Percentiles rank a stretch among this genome's conserved stretches.
Evolutionary conservation across 1,284 basidiomycete genomes (phyloP).

Genomic region (Moniliophthora roreri): DNA sequence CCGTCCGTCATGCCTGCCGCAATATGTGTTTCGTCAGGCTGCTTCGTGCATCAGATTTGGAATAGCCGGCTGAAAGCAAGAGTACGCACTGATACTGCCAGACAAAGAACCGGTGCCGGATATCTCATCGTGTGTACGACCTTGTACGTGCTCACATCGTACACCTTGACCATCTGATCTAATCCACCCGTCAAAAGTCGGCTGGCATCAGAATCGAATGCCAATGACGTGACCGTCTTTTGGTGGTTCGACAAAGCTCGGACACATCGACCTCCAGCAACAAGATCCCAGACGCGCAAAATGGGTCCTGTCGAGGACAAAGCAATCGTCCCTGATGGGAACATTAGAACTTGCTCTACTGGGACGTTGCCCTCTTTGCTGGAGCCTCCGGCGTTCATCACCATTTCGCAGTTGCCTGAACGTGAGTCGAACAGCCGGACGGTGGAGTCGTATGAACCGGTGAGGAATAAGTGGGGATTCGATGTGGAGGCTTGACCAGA

Average conservation of each 20-base stretch:
- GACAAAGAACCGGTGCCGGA: constrained; percentile 86
- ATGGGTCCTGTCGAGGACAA: constrained; percentile 92
- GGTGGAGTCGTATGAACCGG: constrained; percentile 94
- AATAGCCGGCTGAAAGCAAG: neutral
- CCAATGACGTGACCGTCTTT: constrained; percentile 91
- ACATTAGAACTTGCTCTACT: constrained; percentile 94
- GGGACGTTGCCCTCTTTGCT: constrained; percentile 51
- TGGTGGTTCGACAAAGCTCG: constrained; percentile 95
- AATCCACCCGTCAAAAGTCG: constrained; percentile 88
- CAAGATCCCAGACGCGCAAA: constrained; percentile 93
- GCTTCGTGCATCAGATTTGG: constrained; percentile 10
- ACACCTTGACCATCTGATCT: constrained; percentile 98
- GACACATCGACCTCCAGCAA: constrained; percentile 87
- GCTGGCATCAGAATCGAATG: constrained; percentile 75
- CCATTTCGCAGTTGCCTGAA: constrained; percentile 77
- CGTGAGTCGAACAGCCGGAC: constrained; percentile 89
- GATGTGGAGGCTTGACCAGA: constrained; percentile 84
- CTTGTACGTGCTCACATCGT: constrained; percentile 91
- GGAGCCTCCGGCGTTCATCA: constrained; percentile 64
- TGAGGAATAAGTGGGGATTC: constrained; percentile 84
- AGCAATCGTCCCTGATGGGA: constrained; percentile 86
- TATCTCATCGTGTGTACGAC: constrained; percentile 99
- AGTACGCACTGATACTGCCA: constrained; percentile 84
- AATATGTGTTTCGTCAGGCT: constrained; percentile 97
- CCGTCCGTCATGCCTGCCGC: constrained; percentile 97